Conservation (phyloP, 768 basidiomycete genomes). For the Grammothele lineata region DNA sequence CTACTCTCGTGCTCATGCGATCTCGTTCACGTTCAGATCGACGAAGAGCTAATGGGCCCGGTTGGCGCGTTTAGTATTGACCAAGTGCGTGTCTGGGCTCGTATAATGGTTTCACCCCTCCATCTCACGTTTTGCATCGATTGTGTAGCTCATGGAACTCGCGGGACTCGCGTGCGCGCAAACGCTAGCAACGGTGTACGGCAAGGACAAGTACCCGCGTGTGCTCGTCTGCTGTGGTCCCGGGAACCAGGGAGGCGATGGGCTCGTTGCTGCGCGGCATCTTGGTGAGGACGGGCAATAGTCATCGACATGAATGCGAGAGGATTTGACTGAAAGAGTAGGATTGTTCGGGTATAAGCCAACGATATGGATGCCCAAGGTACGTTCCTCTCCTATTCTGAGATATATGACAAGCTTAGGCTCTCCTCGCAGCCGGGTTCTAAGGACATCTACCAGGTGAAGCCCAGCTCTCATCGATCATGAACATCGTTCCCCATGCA, state of each 20-base stretch:
- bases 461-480: not conserved
- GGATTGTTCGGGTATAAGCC: constrained; percentile 92
- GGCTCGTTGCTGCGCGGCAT: constrained; percentile 93
- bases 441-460: constrained; percentile 88
- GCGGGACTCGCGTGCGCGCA: constrained; percentile 95
- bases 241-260: constrained; percentile 97
- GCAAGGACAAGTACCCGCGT: constrained; percentile 57
- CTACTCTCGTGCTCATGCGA: too few relatives aligned
- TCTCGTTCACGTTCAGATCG: constrained; percentile 52
- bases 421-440: constrained; percentile 65
- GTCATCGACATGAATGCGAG: too few relatives aligned
- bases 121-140: too few relatives aligned
- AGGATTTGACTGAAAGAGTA: too few relatives aligned
- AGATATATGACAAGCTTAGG: too few relatives aligned
- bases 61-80: constrained; percentile 93
- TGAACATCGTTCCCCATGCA: not conserved
- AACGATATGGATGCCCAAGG: constrained; percentile 93
- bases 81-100: constrained; percentile 49
- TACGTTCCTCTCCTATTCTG: constrained; percentile 23
- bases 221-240: constrained; percentile 97
- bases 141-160: constrained; percentile 91
- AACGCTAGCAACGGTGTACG: constrained; percentile 74
- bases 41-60: constrained; percentile 87
- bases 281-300: constrained; percentile 50
- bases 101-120: not conserved